Evolutionary conservation across 805 yeast species (phyloP).

Genomic region (Candida nanaspora): DNA sequence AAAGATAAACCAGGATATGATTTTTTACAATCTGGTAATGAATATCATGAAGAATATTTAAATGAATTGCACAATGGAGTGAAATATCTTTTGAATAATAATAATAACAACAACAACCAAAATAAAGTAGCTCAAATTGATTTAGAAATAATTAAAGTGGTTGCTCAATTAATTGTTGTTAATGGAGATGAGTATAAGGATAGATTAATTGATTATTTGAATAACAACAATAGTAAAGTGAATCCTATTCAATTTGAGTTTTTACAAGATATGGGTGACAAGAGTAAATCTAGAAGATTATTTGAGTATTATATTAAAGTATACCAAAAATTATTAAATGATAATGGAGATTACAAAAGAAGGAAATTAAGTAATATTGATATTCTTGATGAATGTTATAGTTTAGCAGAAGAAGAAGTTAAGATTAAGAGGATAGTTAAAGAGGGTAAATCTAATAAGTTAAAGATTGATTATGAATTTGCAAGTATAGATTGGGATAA

Average conservation of each 20-base stretch:
- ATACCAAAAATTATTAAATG: conserved; percentile 35
- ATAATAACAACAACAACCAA: conserved; percentile 12
- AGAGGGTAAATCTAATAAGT: conserved; percentile 28
- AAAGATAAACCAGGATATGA: conserved; percentile 34
- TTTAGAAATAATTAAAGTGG: conserved; percentile 57
- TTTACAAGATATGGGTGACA: conserved; percentile 32
- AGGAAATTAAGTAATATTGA: conserved; percentile 5
- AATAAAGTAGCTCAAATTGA: conserved; percentile 50
- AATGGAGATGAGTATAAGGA: conserved; percentile 45
- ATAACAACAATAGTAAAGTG: conserved; percentile 23
- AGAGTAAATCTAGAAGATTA: conserved; percentile 44
- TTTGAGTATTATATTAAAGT: conserved; percentile 48
- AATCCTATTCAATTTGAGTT: conserved; percentile 62
- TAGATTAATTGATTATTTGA: conserved; percentile 21
- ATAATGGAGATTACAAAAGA: conserved; percentile 11
- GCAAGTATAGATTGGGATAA: conserved; percentile 87
- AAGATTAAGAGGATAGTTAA: conserved; percentile 26
- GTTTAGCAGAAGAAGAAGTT: conserved; percentile 48
- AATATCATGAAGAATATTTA: conserved; percentile 36
- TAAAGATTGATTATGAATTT: conserved; percentile 32
- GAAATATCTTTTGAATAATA: conserved; percentile 16
- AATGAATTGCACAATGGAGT: not conserved
- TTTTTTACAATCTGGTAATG: conserved; percentile 49
- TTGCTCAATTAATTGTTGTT: conserved; percentile 62
- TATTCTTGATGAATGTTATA: conserved; percentile 39